Evolutionary conservation across 2,329 filamentous ascomycete genomes (phyloP), one percentile per base, ranked within the genome.

Genomic region (Apiospora aurea): DNA sequence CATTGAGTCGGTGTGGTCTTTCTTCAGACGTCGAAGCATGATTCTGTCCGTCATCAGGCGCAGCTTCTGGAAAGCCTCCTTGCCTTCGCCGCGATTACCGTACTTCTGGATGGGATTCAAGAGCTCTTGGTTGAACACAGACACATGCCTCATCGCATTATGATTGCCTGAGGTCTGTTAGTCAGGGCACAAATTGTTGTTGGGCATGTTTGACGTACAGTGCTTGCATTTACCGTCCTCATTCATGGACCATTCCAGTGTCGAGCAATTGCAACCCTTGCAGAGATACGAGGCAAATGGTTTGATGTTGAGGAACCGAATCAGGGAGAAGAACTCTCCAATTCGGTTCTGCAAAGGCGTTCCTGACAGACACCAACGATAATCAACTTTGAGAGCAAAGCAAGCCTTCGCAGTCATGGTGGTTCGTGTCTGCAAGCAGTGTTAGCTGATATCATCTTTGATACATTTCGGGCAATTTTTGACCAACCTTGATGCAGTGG

Each of bases 311-410:
- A 99, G 88, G 82, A 99, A 99, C 2, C 96, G 92, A 71, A 99
- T 87, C 29, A 98, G 86, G 0, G 96, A 98, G 83, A 98, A 98
- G 81, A 98, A 97, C 81, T 98, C 96, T 78, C 96, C 96, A 75
- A 98, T 98, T 70, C 96, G 93, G 79, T 98, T 99, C 81, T 99
- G 96, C 1, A 99, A 90, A 0, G 96, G 96, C 0, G 96, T 99
- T 11, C 96, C 96, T 21, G 94, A 96, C 72, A 99, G 86, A 80
- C 96, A 99, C 94, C 96, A 98, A 77, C 97, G 97, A 83, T 96
- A 97, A 24, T 89, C 91, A 24, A 93, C 93, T 73, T 95, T 92
- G 57, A 99, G 86, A 0, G 95, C 95, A 80, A 98, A 98, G 81
- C 96, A 98, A 53, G 96, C 96, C 82, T 94, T 97, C 29, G 96